Evolutionary conservation across 805 yeast species (phyloP).

Genomic region (Saccharomycopsis malanga): DNA sequence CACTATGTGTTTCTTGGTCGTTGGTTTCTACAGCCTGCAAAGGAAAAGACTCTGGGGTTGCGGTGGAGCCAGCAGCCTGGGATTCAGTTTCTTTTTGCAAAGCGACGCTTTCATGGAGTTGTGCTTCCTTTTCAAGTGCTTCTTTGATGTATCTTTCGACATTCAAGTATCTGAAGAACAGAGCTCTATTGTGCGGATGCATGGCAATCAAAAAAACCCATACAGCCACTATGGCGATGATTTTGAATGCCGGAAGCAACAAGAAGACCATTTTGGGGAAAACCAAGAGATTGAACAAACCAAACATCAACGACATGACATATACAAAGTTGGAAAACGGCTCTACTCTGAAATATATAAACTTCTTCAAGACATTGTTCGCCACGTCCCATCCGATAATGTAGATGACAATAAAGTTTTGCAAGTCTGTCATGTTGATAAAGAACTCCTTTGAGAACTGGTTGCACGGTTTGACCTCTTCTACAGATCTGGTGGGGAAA

Average conservation of each 20-base stretch:
- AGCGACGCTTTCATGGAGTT: too few relatives aligned
- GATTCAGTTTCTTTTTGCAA: too few relatives aligned
- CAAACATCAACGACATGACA: conserved; percentile 31
- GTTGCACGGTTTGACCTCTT: conserved; percentile 32
- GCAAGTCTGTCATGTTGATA: conserved; percentile 74
- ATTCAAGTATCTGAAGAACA: conserved; percentile 29
- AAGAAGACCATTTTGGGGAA: conserved; percentile 26
- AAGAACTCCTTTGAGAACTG: conserved; percentile 74
- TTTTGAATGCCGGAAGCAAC: conserved; percentile 33
- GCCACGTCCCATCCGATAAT: conserved; percentile 55
- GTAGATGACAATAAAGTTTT: conserved; percentile 68
- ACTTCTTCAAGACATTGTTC: conserved; percentile 41
- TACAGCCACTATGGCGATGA: conserved; percentile 31
- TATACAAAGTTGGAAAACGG: conserved; percentile 48
- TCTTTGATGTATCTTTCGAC: conserved; percentile 7
- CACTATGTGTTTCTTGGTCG: too few relatives aligned
- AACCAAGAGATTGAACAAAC: conserved; percentile 27
- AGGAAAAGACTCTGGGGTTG: too few relatives aligned
- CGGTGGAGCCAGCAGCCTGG: too few relatives aligned
- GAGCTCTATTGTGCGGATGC: conserved; percentile 50
- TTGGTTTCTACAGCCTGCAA: too few relatives aligned
- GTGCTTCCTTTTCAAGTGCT: neutral
- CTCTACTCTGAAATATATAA: conserved; percentile 60
- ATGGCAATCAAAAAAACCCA: conserved; percentile 42
- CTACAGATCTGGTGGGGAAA: conserved; percentile 36